A percentile compares a stretch with the other conserved stretches of the same genome.
These are phyloP conservation scores for Salix koriyanagi DNA, from an alignment of 345 rosid genomes.

Conservation along the genomic window DNA sequence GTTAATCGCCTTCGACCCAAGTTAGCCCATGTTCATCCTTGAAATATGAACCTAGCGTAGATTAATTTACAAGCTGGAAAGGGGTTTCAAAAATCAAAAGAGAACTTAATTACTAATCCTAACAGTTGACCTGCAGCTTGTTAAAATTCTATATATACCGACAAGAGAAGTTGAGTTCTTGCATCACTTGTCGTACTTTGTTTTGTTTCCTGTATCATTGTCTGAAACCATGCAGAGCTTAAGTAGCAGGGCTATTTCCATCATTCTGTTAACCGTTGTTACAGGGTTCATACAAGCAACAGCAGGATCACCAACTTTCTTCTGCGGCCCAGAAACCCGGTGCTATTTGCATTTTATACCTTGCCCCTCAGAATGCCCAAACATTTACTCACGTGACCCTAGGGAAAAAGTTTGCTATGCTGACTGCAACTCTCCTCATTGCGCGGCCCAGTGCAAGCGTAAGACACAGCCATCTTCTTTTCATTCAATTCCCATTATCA, in stretches of 20 bases:
- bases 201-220: background rate
- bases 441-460: conserved; percentile 35
- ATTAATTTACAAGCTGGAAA: background rate
- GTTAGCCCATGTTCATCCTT: conserved; percentile 8
- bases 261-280: conserved; percentile 11
- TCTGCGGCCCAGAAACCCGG: conserved; percentile 15
- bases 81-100: background rate
- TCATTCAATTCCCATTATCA: background rate
- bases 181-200: background rate
- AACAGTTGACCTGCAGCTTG: conserved; percentile 1
- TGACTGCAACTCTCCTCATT: conserved; percentile 32
- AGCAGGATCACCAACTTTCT: background rate
- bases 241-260: background rate
- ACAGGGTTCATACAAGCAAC: conserved; percentile 12
- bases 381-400: conserved; percentile 1
- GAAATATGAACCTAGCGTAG: background rate
- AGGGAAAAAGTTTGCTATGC: conserved; percentile 28
- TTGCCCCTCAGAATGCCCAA: conserved; percentile 39
- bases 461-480: background rate
- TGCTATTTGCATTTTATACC: conserved; percentile 17
- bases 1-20: background rate
- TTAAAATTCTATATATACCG: conserved; percentile 7
- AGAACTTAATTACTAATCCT: background rate
- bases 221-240: conserved; percentile 10
- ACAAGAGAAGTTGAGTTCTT: background rate